phyloP scores from a whole-genome alignment of 2,329 filamentous ascomycete species.

The Macrophomina phaseolina region DNA sequence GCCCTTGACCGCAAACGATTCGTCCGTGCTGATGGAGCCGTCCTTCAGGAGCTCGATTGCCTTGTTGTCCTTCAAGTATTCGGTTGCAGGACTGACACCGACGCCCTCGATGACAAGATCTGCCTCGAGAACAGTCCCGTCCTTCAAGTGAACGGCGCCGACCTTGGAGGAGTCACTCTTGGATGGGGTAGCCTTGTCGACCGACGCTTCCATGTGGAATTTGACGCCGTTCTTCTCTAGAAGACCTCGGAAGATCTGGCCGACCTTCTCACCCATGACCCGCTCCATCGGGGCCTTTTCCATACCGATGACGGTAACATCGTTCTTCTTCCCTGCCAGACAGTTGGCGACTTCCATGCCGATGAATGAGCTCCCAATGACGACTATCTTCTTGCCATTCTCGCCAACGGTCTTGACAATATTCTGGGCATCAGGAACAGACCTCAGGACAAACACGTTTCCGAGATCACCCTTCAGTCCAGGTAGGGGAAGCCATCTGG shows the following conservation, averaged over 20 bases:
- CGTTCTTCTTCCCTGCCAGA: conserved; percentile 76
- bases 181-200: conserved; percentile 82
- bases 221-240: conserved; percentile 88
- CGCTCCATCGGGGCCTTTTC: conserved; percentile 83
- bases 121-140: conserved; percentile 81
- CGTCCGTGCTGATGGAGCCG: conserved; percentile 82
- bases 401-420: conserved; percentile 80
- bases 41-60: conserved; percentile 76
- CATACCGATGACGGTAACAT: conserved; percentile 87
- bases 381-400: conserved; percentile 87
- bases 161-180: conserved; percentile 71
- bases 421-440: conserved; percentile 74
- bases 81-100: conserved; percentile 84
- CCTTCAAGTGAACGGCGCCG: conserved; percentile 80
- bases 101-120: conserved; percentile 92
- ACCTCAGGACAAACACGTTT: conserved; percentile 87
- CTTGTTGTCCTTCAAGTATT: conserved; percentile 76
- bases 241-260: conserved; percentile 76
- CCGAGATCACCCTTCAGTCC: conserved; percentile 81
- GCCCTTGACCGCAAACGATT: conserved; percentile 76
- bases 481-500: conserved; percentile 75
- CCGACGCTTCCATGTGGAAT: conserved; percentile 80
- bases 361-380: conserved; percentile 94
- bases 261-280: conserved; percentile 82
- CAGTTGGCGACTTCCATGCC: conserved; percentile 95